Base-by-base conservation (phyloP, 2,329 filamentous ascomycete genomes). In the Orbilia blumenaviensis region DNA sequence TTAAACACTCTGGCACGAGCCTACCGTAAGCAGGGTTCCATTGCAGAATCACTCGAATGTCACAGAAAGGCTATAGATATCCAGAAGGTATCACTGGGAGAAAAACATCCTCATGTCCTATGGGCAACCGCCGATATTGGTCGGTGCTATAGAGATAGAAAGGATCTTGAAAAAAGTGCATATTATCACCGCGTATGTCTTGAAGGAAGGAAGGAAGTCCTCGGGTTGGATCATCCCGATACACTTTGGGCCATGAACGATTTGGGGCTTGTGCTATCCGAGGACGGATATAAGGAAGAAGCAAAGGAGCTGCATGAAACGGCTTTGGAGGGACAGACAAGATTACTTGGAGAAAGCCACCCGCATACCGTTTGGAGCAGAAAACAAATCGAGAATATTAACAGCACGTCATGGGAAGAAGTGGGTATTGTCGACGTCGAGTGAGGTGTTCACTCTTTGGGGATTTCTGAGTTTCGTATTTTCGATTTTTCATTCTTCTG, bases 201-300 rank as follows among this genome's bases (percentile, higher is more conserved):
- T 6, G 68, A 73, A 34, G 68, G 68, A 0, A 42, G 68, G 18
- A 48, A 60, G 36, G 46, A 21, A 9, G 60, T 60, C 3, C 68
- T 66, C 16, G 68, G 68, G 5, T 42, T 54, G 8, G 68, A 73
- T 38, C 60, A 73, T 25, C 2, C 68, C 0, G 68, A 73, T 66
- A 73, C 68, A 1, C 27, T 64, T 18, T 73, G 68, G 68, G 68
- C 68, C n/a, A 73, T 66, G 68, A 73, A 73, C 34, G 68, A 73
- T 41, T 44, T 73, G n/a, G 68, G 46, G n/a, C 68, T 73, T 48
- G 68, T 73, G 38, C 48, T 73, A 48, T 64, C 60, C 14, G 36
- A 73, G 27, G 23, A 34, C 36, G 68, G 68, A 27, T 25, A 73
- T n/a, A 18, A 36, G 36, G 36, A 58, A 38, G 68, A 66, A 46